Evolutionary conservation across 495 filamentous ascomycete genomes (phyloP), one percentile per base, ranked within the genome.

Genomic region (Chaetomium fimeti): DNA sequence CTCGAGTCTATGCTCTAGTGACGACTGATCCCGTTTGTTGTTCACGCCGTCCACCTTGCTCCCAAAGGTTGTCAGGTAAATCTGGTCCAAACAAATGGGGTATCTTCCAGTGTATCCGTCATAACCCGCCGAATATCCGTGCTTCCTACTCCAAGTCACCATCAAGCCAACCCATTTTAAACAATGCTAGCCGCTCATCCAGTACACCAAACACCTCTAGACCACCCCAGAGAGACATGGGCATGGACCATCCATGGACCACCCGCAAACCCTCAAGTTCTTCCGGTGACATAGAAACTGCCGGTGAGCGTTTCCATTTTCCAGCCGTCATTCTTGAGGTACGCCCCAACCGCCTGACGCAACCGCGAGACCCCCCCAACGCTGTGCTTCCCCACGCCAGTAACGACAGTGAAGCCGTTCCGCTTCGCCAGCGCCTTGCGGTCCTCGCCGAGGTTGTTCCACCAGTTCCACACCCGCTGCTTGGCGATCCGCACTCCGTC

Each of bases 301-400:
- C 92, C 93, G 12, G 83, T 81, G 36, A 83, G 77, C 36, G 89
- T 79, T 74, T 91, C 83, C 36, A 95, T 79, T 65, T 84, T 89
- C 94, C 94, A 98, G 0, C 91, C 92, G 60, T 93, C 90, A 43
- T 81, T 81, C 54, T 85, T 78, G 60, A 98, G 73, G 78, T 88
- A 88, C 71, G 83, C 89, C 57, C 79, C 86, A 1, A 98, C 92
- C n/a, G 90, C 89, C 40, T 89, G 90, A 2, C 91, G 87, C 27
- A 98, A 67, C 62, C 85, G 87, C 1, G 87, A 87, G 36, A 81
- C 87, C 0, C 93, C 91, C 47, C 87, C 87, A n/a, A 84, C 83
- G 56, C 86, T 92, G 71, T 98, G 94, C 38, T 79, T 77, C 6
- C 94, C 94, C 5, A 86, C 56, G 3, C 94, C 94, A 0, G 91